Evolutionary conservation across 331 rosid species (phyloP).

Genomic region (Prunus yedoensis): DNA sequence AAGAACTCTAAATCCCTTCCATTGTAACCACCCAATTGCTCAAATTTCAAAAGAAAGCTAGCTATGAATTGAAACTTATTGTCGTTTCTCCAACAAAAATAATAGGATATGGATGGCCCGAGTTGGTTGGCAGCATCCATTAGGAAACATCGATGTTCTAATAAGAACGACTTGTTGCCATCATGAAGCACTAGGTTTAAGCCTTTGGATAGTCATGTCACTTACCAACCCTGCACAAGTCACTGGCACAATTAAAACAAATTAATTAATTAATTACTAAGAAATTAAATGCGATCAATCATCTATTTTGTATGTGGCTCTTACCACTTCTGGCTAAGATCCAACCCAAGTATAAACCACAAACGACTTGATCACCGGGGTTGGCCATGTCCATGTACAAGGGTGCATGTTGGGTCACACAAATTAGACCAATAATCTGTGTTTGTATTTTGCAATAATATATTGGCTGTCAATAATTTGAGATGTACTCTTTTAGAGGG

Average conservation of each 20-base stretch:
- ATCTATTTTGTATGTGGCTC: conserved; percentile 21
- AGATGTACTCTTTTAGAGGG: background rate
- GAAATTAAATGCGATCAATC: too few relatives aligned
- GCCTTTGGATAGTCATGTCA: conserved; percentile 40
- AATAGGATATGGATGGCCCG: background rate
- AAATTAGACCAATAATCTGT: conserved; percentile 16
- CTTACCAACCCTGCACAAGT: conserved; percentile 59
- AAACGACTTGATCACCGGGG: conserved; percentile 25
- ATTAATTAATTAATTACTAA: background rate
- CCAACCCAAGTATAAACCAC: conserved; percentile 27
- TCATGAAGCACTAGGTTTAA: conserved; percentile 11
- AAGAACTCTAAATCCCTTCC: background rate
- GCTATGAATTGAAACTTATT: background rate
- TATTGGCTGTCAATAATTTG: conserved; percentile 22
- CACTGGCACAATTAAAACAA: conserved; percentile 21
- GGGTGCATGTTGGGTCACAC: conserved; percentile 52
- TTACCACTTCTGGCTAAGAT: conserved; percentile 27
- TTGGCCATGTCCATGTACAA: conserved; percentile 27
- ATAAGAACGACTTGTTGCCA: conserved; percentile 18
- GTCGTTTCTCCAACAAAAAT: conserved; percentile 3
- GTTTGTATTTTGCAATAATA: background rate
- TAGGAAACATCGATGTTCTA: background rate
- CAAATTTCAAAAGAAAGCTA: background rate
- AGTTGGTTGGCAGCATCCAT: conserved; percentile 1
- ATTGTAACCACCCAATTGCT: background rate